phyloP scores from a whole-genome alignment of 176 grass and related monocot species.

The Phyllostachys edulis region DNA sequence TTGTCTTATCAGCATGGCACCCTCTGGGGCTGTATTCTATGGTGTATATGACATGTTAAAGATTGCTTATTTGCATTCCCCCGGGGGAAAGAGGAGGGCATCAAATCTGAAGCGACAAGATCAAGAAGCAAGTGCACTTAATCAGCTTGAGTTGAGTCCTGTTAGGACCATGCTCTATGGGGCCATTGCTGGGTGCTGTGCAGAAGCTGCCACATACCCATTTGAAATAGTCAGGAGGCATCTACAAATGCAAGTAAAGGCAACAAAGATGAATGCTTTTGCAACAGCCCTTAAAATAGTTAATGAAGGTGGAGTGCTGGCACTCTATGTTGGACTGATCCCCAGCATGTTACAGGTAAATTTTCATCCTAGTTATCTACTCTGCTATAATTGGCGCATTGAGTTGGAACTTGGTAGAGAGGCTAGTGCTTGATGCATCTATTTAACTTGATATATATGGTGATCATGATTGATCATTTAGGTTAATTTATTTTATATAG shows the following conservation, averaged over 20 bases:
- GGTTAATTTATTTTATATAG: no score
- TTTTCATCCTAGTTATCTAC: not conserved
- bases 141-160: conserved; percentile 78
- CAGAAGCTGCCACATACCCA: conserved; percentile 85
- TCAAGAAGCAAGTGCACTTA: conserved; percentile 68
- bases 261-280: conserved; percentile 76
- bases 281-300: conserved; percentile 81
- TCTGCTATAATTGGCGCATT: no score
- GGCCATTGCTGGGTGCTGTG: conserved; percentile 79
- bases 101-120: conserved; percentile 56
- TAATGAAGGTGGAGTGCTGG: conserved; percentile 82
- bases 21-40: conserved; percentile 95
- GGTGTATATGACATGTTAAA: conserved; percentile 97
- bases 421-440: not conserved
- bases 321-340: conserved; percentile 86
- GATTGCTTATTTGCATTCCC: conserved; percentile 70
- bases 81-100: conserved; percentile 65
- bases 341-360: conserved; percentile 91
- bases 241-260: conserved; percentile 85
- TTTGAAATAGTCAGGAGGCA: conserved; percentile 93
- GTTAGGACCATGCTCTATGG: conserved; percentile 85
- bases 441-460: not conserved
- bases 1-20: conserved; percentile 97
- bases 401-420: not conserved
- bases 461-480: not conserved